Percentiles rank a stretch among this genome's conserved stretches.
Conservation (phyloP, 768 basidiomycete species). For the Amanita fuliginea region DNA sequence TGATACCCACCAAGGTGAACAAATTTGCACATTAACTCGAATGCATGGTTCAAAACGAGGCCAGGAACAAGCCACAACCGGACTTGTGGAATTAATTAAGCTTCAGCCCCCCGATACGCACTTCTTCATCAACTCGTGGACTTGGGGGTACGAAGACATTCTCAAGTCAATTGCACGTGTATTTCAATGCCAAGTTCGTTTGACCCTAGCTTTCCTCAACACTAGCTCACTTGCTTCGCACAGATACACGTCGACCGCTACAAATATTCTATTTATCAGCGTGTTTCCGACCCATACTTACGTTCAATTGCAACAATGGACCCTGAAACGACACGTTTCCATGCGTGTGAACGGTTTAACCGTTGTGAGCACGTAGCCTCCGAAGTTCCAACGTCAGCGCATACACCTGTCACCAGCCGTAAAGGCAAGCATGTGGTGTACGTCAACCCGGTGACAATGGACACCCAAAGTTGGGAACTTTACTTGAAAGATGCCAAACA, state of each 20-base stretch:
- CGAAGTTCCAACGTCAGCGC: constrained; percentile 14
- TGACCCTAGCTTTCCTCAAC: not conserved
- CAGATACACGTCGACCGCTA: constrained; percentile 90
- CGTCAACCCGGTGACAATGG: constrained; percentile 75
- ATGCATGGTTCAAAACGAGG: not conserved
- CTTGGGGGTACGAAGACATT: constrained; percentile 93
- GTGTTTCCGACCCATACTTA: constrained; percentile 50
- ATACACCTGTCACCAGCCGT: constrained; percentile 25
- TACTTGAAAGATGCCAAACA: constrained; percentile 29
- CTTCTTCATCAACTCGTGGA: constrained; percentile 93
- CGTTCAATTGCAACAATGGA: constrained; percentile 51
- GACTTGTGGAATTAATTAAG: constrained; percentile 59
- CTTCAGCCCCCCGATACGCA: constrained; percentile 51
- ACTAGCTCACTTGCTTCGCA: not conserved
- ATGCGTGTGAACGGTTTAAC: constrained; percentile 83
- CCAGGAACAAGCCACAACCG: constrained; percentile 56
- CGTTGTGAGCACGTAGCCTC: constrained; percentile 54
- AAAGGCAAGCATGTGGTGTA: constrained; percentile 60
- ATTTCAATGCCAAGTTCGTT: constrained; percentile 51
- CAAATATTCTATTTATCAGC: constrained; percentile 59
- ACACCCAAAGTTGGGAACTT: constrained; percentile 37
- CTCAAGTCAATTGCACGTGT: constrained; percentile 61
- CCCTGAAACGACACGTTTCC: constrained; percentile 62
- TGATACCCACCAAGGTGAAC: constrained; percentile 51
- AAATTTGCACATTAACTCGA: not conserved